Evolutionary conservation across 352 stramenopile genomes (phyloP).

Genomic region (Phytopythium helicoides): DNA sequence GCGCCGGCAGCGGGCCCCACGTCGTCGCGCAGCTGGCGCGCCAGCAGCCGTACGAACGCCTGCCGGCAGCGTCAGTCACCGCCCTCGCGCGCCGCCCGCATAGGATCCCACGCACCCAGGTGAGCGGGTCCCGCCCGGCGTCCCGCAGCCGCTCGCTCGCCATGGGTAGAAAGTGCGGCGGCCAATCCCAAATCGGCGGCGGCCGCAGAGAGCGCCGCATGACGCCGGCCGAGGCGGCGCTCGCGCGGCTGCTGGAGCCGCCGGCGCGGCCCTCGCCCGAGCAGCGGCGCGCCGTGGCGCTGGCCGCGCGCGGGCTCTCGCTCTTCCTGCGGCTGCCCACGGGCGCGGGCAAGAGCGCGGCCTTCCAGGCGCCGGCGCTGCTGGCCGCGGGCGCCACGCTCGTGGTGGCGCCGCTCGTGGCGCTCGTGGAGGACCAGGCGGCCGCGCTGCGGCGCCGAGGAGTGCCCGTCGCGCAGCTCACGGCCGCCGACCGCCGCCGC

Average conservation of each 20-base stretch:
- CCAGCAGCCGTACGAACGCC: slow-evolving; percentile 70
- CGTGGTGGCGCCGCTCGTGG: slow-evolving; percentile 72
- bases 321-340: slow-evolving; percentile 78
- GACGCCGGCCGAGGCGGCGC: slow-evolving; percentile 23
- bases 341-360: slow-evolving; percentile 76
- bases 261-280: slow-evolving; percentile 10
- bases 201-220: neutral
- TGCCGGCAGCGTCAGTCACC: too few relatives aligned
- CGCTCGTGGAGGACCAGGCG: slow-evolving; percentile 82
- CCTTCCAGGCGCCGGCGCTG: slow-evolving; percentile 73
- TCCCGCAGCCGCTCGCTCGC: slow-evolving; percentile 9
- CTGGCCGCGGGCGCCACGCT: slow-evolving; percentile 38
- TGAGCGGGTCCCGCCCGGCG: slow-evolving; percentile 40
- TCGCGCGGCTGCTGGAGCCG: slow-evolving; percentile 38
- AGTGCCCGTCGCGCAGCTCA: slow-evolving; percentile 46
- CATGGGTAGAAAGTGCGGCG: neutral
- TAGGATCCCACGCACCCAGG: slow-evolving; percentile 36
- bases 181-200: neutral
- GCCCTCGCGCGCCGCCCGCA: neutral
- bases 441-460: slow-evolving; percentile 55
- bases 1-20: slow-evolving; percentile 43
- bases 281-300: slow-evolving; percentile 40
- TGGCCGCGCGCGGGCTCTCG: slow-evolving; percentile 47
- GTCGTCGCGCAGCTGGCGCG: slow-evolving; percentile 35
- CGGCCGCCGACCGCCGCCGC: slow-evolving; percentile 21